Conservation (phyloP, 2,329 filamentous ascomycete species). For the Tolypocladium capitatum region DNA sequence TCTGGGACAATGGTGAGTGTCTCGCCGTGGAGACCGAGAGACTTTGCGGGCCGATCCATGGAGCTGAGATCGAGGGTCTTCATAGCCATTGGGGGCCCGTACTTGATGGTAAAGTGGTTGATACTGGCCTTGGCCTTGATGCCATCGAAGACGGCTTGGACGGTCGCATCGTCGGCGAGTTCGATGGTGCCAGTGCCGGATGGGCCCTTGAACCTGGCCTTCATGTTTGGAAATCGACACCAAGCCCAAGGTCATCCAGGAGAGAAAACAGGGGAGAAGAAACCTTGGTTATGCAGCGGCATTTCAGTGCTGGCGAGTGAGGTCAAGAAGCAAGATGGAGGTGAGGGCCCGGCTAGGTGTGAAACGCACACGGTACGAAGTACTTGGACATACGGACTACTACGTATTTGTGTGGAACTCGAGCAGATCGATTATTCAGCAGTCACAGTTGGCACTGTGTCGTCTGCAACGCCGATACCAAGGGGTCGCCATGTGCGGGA, state of each 20-base stretch:
- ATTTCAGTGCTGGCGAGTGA: neutral
- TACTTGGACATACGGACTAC: too few relatives aligned
- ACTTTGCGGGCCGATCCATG: slow-evolving; percentile 32
- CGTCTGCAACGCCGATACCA: too few relatives aligned
- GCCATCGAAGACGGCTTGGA: slow-evolving; percentile 44
- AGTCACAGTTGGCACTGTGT: too few relatives aligned
- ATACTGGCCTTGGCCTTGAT: slow-evolving; percentile 54
- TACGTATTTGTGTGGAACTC: too few relatives aligned
- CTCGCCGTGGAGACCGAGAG: slow-evolving; percentile 34
- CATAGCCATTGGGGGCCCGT: slow-evolving; percentile 59
- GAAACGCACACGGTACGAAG: too few relatives aligned
- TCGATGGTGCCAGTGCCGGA: slow-evolving; percentile 58
- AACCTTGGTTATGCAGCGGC: neutral
- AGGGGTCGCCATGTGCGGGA: neutral
- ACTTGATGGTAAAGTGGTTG: slow-evolving; percentile 60
- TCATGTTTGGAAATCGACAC: slow-evolving; percentile 34
- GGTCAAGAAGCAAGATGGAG: neutral
- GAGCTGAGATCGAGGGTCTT: slow-evolving; percentile 51
- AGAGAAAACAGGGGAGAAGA: neutral
- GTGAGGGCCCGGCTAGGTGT: too few relatives aligned
- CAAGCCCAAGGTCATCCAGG: neutral
- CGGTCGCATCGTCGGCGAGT: slow-evolving; percentile 53
- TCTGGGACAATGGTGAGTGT: slow-evolving; percentile 35
- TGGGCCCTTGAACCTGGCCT: slow-evolving; percentile 63
- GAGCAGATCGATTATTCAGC: too few relatives aligned